Evolutionary conservation across 2,329 filamentous ascomycete genomes (phyloP).

Genomic region (Sarocladium brachiariae): DNA sequence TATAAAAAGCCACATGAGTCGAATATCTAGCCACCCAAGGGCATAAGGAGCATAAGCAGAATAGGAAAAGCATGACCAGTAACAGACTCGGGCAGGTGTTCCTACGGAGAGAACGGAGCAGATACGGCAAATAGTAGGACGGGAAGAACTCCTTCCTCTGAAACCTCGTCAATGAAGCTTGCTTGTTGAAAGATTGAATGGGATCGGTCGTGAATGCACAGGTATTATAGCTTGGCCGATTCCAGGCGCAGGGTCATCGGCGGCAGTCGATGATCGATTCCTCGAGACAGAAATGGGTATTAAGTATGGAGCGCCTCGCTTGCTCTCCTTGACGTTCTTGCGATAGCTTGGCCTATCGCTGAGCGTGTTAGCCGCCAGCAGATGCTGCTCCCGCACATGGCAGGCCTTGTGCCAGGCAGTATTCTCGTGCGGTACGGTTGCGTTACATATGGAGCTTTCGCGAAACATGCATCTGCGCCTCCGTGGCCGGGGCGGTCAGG

Average conservation of each 20-base stretch:
- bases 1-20: conserved; percentile 15
- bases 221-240: conserved; percentile 25
- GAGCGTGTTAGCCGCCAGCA: neutral
- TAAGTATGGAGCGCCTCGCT: neutral
- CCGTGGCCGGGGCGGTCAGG: neutral
- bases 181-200: conserved; percentile 27
- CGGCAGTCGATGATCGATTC: conserved; percentile 10
- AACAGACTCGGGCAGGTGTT: neutral
- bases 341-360: neutral
- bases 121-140: conserved; percentile 20
- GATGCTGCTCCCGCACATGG: neutral
- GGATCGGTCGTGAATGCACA: conserved; percentile 27
- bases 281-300: neutral
- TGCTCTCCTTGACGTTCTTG: neutral
- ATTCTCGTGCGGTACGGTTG: conserved; percentile 3
- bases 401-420: neutral
- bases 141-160: conserved; percentile 16
- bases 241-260: conserved; percentile 16
- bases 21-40: too few relatives aligned
- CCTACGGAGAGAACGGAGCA: conserved; percentile 17
- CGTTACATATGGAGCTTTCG: neutral
- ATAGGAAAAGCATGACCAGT: neutral
- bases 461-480: conserved; percentile 1
- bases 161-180: conserved; percentile 19
- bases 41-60: too few relatives aligned